Evolutionary conservation across 192 early-diverging fungal species (phyloP), one percentile per base, ranked within the genome.

Genomic region (Umbelopsis sp.): DNA sequence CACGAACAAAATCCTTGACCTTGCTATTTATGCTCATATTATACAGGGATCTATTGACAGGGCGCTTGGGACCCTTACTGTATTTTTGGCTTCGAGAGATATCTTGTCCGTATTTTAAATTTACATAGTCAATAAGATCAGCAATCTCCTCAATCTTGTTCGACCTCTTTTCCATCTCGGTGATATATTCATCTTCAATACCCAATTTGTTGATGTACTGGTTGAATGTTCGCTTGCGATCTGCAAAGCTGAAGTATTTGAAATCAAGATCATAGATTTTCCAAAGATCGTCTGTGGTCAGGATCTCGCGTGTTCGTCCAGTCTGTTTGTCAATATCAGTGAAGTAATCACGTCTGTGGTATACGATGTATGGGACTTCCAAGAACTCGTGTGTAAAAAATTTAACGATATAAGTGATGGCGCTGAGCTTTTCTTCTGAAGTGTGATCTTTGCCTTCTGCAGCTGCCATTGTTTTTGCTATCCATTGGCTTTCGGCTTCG

Each of bases 321-420:
- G 65, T 73, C n/a, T 50, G 43, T 53, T 65, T 73, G n/a, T 84
- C 80, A 17, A 69, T 65, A 22, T 50, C 73, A n/a, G 90, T 88
- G 71, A 93, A 90, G 71, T 94, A 91, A 76, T 99, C 97, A 59
- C 92, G 90, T 45, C 94, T 87, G 73, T 98, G 94, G 14, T 84
- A 84, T 38, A 86, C 81, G 70, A 99, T 94, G 74, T 92, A 97
- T 9, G 97, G 97, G 26, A 99, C 94, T 76, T 99, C 97, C 70
- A 87, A 77, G 49, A 92, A 86, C 72, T 97, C 93, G 45, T 86
- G 82, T 31, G 88, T 86, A 54, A 97, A 70, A 71, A 91, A 91
- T 68, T 82, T 80, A 38, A 96, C 84, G 51, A 94, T 89, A 49
- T 86, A 65, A 4, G 49, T 71, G 25, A 79, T 65, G 0, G 78